Percentiles rank a stretch among this genome's conserved stretches.
These are phyloP conservation scores for Aspergillus ustus DNA, from an alignment of 2,329 filamentous ascomycete genomes.

Conservation along the genomic window DNA sequence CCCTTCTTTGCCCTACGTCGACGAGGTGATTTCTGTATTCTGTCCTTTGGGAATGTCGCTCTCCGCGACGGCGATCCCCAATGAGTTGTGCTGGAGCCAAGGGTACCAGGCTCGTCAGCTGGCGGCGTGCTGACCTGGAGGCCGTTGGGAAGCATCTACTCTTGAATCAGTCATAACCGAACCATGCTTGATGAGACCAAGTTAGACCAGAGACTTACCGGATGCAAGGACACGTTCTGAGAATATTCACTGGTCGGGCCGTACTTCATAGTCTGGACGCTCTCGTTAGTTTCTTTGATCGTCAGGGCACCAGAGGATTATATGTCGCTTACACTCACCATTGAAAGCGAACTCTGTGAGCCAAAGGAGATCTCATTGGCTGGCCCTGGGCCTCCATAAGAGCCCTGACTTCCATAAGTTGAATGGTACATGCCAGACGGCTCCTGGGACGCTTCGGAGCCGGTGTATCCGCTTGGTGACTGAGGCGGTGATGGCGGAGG, in stretches of 20 bases:
- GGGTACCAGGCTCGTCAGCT: constrained; percentile 25
- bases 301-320: background rate
- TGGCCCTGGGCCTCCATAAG: constrained; percentile 8
- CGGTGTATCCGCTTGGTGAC: constrained; percentile 30
- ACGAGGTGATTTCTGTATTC: constrained; percentile 20
- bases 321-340: constrained; percentile 25
- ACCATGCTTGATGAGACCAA: background rate
- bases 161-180: background rate
- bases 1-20: constrained; percentile 19
- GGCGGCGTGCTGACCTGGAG: constrained; percentile 32
- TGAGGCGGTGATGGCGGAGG: constrained; percentile 37
- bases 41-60: constrained; percentile 17
- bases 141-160: constrained; percentile 25
- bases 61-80: constrained; percentile 28
- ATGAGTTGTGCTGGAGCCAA: constrained; percentile 19
- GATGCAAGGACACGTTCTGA: constrained; percentile 21
- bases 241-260: constrained; percentile 24
- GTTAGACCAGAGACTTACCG: constrained; percentile 25
- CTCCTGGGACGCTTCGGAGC: constrained; percentile 23
- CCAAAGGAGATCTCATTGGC: constrained; percentile 15
- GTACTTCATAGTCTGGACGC: constrained; percentile 20
- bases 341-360: constrained; percentile 18
- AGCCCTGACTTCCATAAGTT: constrained; percentile 18
- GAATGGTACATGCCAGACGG: constrained; percentile 21
- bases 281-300: constrained; percentile 2